phyloP scores from a whole-genome alignment of 2,329 filamentous ascomycete genomes.

The Scedosporium boydii region DNA sequence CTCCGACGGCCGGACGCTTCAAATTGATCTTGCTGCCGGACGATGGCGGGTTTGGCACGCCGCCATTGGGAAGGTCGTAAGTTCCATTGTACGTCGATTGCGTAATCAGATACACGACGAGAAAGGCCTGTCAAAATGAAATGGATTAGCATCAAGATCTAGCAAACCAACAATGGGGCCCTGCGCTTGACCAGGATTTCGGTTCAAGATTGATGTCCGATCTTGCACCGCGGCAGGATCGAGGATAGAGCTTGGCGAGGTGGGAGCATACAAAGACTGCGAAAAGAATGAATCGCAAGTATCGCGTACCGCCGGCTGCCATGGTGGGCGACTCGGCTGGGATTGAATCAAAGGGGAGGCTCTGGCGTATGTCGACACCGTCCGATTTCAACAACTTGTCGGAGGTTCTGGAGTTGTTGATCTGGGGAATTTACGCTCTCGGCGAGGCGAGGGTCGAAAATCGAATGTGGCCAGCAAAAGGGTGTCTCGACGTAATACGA shows the following conservation, averaged over 20 bases:
- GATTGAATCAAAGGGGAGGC: not conserved
- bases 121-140: conserved; percentile 40
- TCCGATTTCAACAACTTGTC: not conserved
- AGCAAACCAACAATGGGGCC: not conserved
- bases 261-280: conserved; percentile 64
- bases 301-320: conserved; percentile 64
- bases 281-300: conserved; percentile 69
- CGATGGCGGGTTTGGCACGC: conserved; percentile 13
- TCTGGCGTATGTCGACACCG: not conserved
- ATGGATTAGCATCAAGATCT: not conserved
- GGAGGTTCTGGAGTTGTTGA: not conserved
- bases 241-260: not conserved
- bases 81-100: conserved; percentile 38
- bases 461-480: not conserved
- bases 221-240: not conserved
- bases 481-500: not conserved
- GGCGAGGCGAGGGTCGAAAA: not conserved
- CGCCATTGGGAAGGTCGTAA: conserved; percentile 14
- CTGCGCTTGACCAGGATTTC: not conserved
- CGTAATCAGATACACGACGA: conserved; percentile 76
- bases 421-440: not conserved
- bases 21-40: conserved; percentile 8
- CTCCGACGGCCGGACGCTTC: conserved; percentile 16
- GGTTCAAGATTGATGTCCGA: not conserved
- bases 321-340: conserved; percentile 23